Evolutionary conservation across 1,284 basidiomycete species (phyloP), one percentile per base, ranked within the genome.

Genomic region (Malassezia arunalokei): DNA sequence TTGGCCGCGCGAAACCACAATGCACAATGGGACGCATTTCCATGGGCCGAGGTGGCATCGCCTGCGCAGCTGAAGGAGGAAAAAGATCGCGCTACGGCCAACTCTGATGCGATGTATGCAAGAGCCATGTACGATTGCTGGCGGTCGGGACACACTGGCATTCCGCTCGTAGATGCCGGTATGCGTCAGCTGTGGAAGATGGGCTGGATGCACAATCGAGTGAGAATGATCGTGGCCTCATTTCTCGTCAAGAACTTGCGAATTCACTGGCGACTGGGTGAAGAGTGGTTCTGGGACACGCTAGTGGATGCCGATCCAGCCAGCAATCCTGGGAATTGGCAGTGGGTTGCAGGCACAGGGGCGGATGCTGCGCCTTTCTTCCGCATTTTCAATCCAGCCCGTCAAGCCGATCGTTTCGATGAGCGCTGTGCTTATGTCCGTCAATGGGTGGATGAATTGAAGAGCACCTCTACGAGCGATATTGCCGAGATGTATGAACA

Each of bases 141-240:
- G 50, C 40, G 39, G 31, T 40, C 50, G 5, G 50, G 50, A 8
- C 43, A 51, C n/a, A 51, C 50, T 7, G 50, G 50, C 17, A 40
- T 51, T 32, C 50, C 50, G 3, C 15, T 51, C 8, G 44, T 51
- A 15, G 50, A 51, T 35, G 50, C 50, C 12, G 50, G 50, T 4
- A 51, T 51, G 50, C 50, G 50, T 3, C 50, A 51, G 39, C 31
- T 51, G 5, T 51, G 50, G 50, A 32, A 37, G 7, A 40, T 28
- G 17, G 50, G 50, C 8, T 51, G 50, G 50, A 51, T 51, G 50
- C 50, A 51, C 44, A 51, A 51, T 33, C 50, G 50, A 9, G 44
- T 51, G n/a, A 43, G 50, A 15, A 51, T 51, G 50, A 30, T 51
- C 9, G 44, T 47, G 6, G 50, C 50, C 8, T 51, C 50, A 6